Evolutionary conservation across 768 basidiomycete genomes (phyloP).

Genomic region (Boletus vermiculosoides): DNA sequence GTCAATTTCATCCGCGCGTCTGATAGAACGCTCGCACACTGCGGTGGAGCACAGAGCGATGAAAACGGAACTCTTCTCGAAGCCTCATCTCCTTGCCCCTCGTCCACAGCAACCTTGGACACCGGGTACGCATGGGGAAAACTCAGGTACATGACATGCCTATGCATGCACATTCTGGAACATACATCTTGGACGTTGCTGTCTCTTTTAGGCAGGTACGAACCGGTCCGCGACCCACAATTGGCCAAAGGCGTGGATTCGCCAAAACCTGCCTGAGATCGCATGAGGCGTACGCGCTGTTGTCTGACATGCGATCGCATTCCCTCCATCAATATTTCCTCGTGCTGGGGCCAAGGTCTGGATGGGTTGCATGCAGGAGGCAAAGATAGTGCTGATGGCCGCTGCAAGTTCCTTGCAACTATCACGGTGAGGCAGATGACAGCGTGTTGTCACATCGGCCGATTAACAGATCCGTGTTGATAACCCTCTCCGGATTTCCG

Average conservation of each 20-base stretch:
- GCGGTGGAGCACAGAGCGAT: background rate
- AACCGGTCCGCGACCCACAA: background rate
- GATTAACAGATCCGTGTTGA: background rate
- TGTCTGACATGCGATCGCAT: background rate
- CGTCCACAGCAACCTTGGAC: conserved; percentile 4
- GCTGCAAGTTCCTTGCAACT: background rate
- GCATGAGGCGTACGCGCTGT: conserved; percentile 9
- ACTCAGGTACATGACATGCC: conserved; percentile 1
- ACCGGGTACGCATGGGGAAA: background rate
- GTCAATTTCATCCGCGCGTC: background rate
- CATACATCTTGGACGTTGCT: background rate
- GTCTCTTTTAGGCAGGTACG: background rate
- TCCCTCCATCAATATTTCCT: background rate
- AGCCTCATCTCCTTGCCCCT: background rate
- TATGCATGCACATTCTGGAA: background rate
- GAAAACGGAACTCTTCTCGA: background rate
- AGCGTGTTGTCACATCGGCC: background rate
- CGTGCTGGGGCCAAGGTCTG: background rate
- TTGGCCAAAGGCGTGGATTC: background rate
- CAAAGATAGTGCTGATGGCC: background rate
- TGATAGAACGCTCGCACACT: background rate
- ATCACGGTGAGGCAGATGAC: background rate
- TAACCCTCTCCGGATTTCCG: background rate
- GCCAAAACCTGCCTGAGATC: background rate
- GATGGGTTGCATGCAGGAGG: background rate